Percentiles rank a stretch among this genome's conserved stretches.
phyloP scores from a whole-genome alignment of 306 rosid species.

The Begonia fuchsioides region DNA sequence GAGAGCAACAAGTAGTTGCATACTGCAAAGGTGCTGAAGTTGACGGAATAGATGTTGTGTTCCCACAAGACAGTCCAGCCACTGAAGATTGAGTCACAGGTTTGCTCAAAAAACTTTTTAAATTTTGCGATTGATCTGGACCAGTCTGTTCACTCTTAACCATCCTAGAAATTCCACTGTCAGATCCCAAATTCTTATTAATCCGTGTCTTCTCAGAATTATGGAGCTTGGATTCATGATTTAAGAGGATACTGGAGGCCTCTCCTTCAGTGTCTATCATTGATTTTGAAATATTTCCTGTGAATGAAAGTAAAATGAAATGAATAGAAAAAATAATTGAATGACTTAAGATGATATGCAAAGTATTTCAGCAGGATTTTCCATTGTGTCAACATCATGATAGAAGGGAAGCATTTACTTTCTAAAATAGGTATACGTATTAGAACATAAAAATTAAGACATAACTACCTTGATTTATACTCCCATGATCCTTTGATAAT shows the following conservation, averaged over 20 bases:
- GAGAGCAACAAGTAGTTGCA: constrained; percentile 48
- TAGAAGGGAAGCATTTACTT: no score
- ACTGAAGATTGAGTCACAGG: constrained; percentile 67
- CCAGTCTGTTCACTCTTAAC: constrained; percentile 37
- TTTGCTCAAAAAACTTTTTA: constrained; percentile 53
- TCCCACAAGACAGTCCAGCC: constrained; percentile 64
- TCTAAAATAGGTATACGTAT: no score
- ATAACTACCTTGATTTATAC: constrained; percentile 38
- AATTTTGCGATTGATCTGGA: constrained; percentile 63
- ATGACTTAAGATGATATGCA: no score
- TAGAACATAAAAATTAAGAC: constrained; percentile 4
- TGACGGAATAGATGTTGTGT: constrained; percentile 70
- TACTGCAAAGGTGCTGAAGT: constrained; percentile 73
- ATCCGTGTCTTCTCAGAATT: constrained; percentile 28
- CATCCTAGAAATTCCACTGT: constrained; percentile 31
- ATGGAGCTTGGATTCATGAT: constrained; percentile 30
- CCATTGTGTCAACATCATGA: no score
- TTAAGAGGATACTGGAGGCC: constrained; percentile 27
- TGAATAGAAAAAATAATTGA: constrained; percentile 19
- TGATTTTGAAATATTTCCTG: constrained; percentile 71
- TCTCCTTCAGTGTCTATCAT: constrained; percentile 33
- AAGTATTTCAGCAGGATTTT: no score
- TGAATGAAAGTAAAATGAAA: constrained; percentile 48
- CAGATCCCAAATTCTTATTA: constrained; percentile 33
- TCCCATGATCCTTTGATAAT: constrained; percentile 24